Evolutionary conservation across 2,329 filamentous ascomycete species (phyloP), one percentile per base, ranked within the genome.

Genomic region (Botrytis fabae): DNA sequence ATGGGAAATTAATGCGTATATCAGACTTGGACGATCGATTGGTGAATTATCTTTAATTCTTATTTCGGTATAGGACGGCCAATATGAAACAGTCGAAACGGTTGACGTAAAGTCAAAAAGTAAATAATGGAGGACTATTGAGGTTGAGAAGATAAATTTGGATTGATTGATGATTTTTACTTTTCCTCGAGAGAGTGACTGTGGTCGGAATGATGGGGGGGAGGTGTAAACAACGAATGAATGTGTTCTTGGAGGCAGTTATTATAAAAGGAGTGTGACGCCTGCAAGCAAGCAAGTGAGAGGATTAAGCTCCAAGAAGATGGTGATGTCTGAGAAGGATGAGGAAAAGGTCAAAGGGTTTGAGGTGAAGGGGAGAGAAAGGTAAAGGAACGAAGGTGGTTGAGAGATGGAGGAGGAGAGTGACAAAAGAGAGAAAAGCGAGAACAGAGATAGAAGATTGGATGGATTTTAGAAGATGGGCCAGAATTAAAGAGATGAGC

Each of bases 281-380:
- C 87, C 87, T 82, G 86, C 85, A 86, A 84, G 85, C 86, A 86
- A 85, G 85, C 85, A 66, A 51, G 85, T 85, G 51, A 51, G 48
- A 51, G 38, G 40, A 35, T 62, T 40, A 82, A 73, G 69, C 40
- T 66, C 54, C 65, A 70, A 51, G 57, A 69, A 60, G 66, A 71
- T 59, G 38, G 74, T 69, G 60, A 72, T 60, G 80, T 42, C 71
- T 73, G 75, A 78, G 76, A 78, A 77, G 74, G 78, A 80, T 78
- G 78, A 66, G 35, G 75, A 28, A 54, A 54, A 28, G n/a, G 51
- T 54, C 51, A 28, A 28, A 54, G 51, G n/a, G 51, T 28, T 54
- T 14, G 51, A 78, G 76, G 73, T 75, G 75, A 72, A 71, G 76
- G 75, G 73, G 72, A 74, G 75, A 44, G 57, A 42, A 46, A 60